Evolutionary conservation across 2,329 filamentous ascomycete genomes (phyloP), one percentile per base, ranked within the genome.

Genomic region (Phialophora expanda): DNA sequence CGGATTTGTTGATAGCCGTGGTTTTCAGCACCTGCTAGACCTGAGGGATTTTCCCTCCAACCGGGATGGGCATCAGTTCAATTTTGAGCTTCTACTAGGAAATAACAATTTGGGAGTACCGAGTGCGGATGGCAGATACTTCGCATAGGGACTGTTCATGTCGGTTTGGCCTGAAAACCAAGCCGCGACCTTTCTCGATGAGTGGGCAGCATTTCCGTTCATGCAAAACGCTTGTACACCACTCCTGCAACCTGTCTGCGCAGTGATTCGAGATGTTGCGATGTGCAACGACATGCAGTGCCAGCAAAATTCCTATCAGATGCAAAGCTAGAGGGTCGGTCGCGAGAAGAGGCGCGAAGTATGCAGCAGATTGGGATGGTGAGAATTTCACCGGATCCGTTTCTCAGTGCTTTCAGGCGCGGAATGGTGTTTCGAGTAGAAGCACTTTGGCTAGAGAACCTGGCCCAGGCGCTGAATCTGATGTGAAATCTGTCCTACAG

Each of bases 11-110:
- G 14, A 44, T 44, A 44, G 17, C 7, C 20, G 17, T n/a, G 14
- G 38, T n/a, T 17, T 44, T n/a, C 38, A n/a, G 17, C 38, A 44
- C 6, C 6, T 44, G 38, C 38, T 44, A 3, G 38, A 44, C 3
- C 38, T n/a, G 38, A 44, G 38, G 38, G n/a, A 44, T 44, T 44
- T 44, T 44, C n/a, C 17, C 38, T 44, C 38, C 38, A 44, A n/a
- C 38, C 38, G 6, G 14, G 38, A 44, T 44, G 38, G 17, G 2
- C 2, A 44, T 44, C 17, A 44, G 17, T n/a, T 6, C 38, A 7
- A 44, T 8, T 44, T n/a, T n/a, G 38, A 44, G 38, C 17, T 38
- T 4, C 34, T 34, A 34, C 32, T 20, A 8, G 38, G 17, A n/a
- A 7, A 7, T 3, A 8, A 44, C 38, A 11, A 4, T 17, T 44